Evolutionary conservation across 257 asterid genomes (phyloP).

Genomic region (Solanum etuberosum): DNA sequence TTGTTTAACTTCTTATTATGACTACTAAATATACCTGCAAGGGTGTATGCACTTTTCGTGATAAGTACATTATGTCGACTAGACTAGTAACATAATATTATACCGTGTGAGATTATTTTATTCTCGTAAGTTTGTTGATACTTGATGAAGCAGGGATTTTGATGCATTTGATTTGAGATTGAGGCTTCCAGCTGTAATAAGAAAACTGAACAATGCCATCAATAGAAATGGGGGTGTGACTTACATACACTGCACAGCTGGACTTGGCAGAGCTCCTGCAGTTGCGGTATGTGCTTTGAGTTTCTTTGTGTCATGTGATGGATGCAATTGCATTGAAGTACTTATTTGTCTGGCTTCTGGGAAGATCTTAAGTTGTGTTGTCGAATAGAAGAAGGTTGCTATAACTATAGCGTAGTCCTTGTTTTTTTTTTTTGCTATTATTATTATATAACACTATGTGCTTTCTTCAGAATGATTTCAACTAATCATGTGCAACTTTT

Average conservation of each 20-base stretch:
- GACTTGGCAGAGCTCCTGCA: constrained; percentile 97
- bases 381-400: not conserved
- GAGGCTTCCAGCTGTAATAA: constrained; percentile 87
- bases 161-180: constrained; percentile 77
- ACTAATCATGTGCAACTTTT: not conserved
- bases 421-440: not conserved
- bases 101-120: not conserved
- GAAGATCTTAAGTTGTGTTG: not conserved
- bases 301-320: not conserved
- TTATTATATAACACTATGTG: not conserved
- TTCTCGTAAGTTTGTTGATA: not conserved
- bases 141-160: constrained; percentile 65
- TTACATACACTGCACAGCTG: constrained; percentile 95
- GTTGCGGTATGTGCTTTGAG: constrained; percentile 52
- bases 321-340: not conserved
- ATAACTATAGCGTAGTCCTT: not conserved
- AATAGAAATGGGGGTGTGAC: constrained; percentile 74
- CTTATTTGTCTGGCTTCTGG: not conserved
- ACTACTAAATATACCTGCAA: not conserved
- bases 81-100: not conserved
- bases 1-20: not conserved
- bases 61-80: not conserved
- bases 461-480: not conserved
- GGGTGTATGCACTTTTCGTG: not conserved
- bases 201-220: constrained; percentile 65